Percentiles rank a stretch among this genome's conserved stretches.
phyloP scores from a whole-genome alignment of 2,329 filamentous ascomycete genomes.

The Parastagonospora avenae region DNA sequence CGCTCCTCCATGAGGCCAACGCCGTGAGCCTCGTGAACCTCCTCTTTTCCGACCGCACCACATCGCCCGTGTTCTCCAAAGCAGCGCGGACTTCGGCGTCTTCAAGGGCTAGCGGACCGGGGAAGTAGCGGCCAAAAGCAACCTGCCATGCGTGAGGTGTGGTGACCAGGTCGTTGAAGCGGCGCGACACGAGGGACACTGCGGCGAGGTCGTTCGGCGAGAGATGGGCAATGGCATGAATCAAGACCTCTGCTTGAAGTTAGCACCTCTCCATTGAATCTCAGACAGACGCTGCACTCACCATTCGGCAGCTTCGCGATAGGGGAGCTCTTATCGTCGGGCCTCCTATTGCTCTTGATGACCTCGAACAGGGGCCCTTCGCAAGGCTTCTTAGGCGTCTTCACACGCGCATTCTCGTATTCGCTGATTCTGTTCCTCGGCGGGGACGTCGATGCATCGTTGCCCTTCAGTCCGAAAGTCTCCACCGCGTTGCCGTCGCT shows the following conservation, averaged over 20 bases:
- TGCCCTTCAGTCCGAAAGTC: constrained; percentile 35
- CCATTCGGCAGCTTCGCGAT: constrained; percentile 78
- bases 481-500: constrained; percentile 16
- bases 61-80: constrained; percentile 41
- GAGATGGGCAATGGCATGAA: constrained; percentile 87
- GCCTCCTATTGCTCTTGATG: constrained; percentile 53
- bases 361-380: constrained; percentile 59
- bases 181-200: constrained; percentile 83
- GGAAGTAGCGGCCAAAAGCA: constrained; percentile 90
- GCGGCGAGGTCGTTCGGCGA: constrained; percentile 81
- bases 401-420: constrained; percentile 58
- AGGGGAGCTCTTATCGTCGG: constrained; percentile 53
- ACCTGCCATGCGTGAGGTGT: constrained; percentile 93
- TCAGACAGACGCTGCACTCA: constrained; percentile 50
- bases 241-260: constrained; percentile 75
- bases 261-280: constrained; percentile 1
- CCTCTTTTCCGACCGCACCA: constrained; percentile 72
- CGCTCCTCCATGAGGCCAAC: constrained; percentile 91
- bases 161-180: constrained; percentile 85
- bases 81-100: constrained; percentile 52
- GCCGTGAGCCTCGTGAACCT: constrained; percentile 82
- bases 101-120: constrained; percentile 68
- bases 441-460: constrained; percentile 25
- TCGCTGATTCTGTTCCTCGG: constrained; percentile 59
- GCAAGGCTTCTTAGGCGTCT: constrained; percentile 43